Conservation (phyloP, 2,329 filamentous ascomycete species). For the Fusarium multiceps region DNA sequence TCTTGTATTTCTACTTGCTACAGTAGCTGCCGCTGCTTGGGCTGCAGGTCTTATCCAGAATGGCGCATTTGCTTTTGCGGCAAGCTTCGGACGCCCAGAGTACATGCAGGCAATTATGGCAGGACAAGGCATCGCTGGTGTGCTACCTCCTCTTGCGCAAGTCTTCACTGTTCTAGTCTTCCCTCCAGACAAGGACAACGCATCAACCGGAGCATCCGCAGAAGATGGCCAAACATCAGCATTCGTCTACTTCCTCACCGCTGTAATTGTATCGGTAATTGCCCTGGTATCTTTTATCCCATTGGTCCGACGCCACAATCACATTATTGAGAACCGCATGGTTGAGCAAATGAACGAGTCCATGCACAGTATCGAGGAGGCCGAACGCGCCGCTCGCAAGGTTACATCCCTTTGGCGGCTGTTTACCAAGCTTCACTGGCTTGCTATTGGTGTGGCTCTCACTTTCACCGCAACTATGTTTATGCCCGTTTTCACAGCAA, state of each 20-base stretch:
- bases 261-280: constrained; percentile 77
- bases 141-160: constrained; percentile 88
- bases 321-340: constrained; percentile 62
- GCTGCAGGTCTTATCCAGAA: constrained; percentile 92
- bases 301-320: constrained; percentile 71
- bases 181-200: constrained; percentile 52
- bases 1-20: constrained; percentile 82
- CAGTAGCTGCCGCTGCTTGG: constrained; percentile 82
- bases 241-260: constrained; percentile 91
- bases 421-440: constrained; percentile 81
- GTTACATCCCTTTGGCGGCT: constrained; percentile 70
- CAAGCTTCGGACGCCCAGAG: constrained; percentile 83
- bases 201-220: constrained; percentile 38
- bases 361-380: constrained; percentile 63
- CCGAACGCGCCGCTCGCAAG: constrained; percentile 63
- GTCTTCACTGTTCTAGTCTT: constrained; percentile 80
- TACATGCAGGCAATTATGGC: constrained; percentile 98
- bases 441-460: constrained; percentile 79
- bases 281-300: constrained; percentile 80
- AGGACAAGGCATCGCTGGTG: constrained; percentile 91
- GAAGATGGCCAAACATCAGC: constrained; percentile 67
- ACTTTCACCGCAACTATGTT: constrained; percentile 91
- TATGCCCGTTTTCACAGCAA: constrained; percentile 89
- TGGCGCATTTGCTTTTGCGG: constrained; percentile 90
- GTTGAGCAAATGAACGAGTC: constrained; percentile 62